These are phyloP conservation scores for Myxozyma mucilagina DNA, from an alignment of 805 yeast genomes.

Conservation along the genomic window DNA sequence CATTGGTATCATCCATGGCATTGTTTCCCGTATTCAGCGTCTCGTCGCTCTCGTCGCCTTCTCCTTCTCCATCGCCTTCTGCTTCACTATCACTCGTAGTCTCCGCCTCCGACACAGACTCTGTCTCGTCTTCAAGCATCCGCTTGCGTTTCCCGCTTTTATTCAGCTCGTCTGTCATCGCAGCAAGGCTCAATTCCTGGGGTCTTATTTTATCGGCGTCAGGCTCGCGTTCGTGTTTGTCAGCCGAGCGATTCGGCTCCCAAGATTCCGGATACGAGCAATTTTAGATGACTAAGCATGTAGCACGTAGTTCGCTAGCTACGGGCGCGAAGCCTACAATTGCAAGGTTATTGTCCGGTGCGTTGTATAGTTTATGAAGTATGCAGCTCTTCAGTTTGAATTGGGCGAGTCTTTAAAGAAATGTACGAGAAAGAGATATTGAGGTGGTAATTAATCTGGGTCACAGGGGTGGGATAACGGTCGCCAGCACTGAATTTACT, in stretches of 20 bases:
- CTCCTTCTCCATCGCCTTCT: neutral
- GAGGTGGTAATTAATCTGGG: too few relatives aligned
- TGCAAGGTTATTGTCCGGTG: too few relatives aligned
- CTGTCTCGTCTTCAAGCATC: neutral
- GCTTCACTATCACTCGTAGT: neutral
- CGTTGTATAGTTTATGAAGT: too few relatives aligned
- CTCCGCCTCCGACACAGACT: neutral
- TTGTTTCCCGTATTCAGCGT: too few relatives aligned
- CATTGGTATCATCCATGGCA: neutral
- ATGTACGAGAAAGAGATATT: too few relatives aligned
- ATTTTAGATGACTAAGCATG: too few relatives aligned
- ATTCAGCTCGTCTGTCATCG: neutral
- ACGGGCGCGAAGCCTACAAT: too few relatives aligned
- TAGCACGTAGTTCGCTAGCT: too few relatives aligned
- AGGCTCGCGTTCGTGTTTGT: neutral
- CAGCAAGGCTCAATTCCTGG: neutral
- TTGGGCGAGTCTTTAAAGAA: too few relatives aligned
- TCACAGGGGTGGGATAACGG: too few relatives aligned
- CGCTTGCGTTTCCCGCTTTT: constrained; percentile 6
- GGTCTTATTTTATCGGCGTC: neutral
- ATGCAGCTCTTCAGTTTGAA: too few relatives aligned
- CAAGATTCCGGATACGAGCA: neutral
- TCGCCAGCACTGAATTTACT: too few relatives aligned
- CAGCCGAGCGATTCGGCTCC: neutral
- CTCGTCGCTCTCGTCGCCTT: neutral